These are phyloP conservation scores for Wakefieldia striispora DNA, from an alignment of 768 basidiomycete genomes.

Conservation along the genomic window DNA sequence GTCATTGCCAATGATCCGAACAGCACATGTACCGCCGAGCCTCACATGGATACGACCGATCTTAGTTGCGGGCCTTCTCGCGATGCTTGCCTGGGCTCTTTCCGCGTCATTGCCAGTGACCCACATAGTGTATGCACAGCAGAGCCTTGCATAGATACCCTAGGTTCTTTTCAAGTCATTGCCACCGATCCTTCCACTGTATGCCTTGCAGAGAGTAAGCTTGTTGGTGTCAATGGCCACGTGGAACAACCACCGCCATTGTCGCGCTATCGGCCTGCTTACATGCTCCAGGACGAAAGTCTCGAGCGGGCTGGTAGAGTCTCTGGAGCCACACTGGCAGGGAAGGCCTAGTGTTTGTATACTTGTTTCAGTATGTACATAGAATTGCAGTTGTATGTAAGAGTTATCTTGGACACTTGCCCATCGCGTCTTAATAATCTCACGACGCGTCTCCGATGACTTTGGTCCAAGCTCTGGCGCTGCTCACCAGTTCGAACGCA, in stretches of 20 bases:
- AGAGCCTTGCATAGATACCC: slow-evolving; percentile 8
- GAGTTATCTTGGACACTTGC: too few species aligned
- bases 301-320: slow-evolving; percentile 73
- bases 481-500: slow-evolving; percentile 25
- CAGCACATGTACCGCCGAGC: slow-evolving; percentile 17
- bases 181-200: slow-evolving; percentile 20
- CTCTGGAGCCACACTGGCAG: slow-evolving; percentile 17
- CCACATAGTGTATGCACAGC: slow-evolving; percentile 16
- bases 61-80: not conserved
- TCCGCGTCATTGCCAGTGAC: slow-evolving; percentile 19
- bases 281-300: slow-evolving; percentile 71
- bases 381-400: not conserved
- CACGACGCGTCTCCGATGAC: slow-evolving; percentile 13
- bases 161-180: slow-evolving; percentile 16
- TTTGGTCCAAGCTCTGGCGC: slow-evolving; percentile 16
- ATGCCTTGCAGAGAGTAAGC: slow-evolving; percentile 15
- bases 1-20: slow-evolving; percentile 21
- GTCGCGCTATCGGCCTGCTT: slow-evolving; percentile 68
- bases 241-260: slow-evolving; percentile 1
- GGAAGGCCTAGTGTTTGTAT: slow-evolving; percentile 2
- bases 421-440: not conserved
- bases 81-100: slow-evolving; percentile 5
- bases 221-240: not conserved
- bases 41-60: not conserved
- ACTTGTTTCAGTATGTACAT: not conserved